Percentiles rank a stretch among this genome's conserved stretches.
These are phyloP conservation scores for Naganishia vaughanmartiniae DNA, from an alignment of 768 basidiomycete genomes.

Conservation along the genomic window DNA sequence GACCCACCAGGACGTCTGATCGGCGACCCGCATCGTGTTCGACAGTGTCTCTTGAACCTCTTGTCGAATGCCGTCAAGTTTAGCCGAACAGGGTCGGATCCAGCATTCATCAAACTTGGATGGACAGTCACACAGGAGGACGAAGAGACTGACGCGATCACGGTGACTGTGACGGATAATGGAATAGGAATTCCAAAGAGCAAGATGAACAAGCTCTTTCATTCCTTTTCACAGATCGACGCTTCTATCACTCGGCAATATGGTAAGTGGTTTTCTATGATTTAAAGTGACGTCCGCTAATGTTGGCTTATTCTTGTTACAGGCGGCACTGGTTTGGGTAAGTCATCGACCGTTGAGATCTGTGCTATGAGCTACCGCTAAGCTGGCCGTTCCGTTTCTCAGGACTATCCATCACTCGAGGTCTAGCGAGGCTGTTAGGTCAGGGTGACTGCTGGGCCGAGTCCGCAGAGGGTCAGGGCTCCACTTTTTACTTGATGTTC, in stretches of 20 bases:
- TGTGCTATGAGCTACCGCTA: too few species aligned
- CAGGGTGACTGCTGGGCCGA: conserved; percentile 38
- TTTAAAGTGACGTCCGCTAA: background rate
- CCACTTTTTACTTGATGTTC: conserved; percentile 42
- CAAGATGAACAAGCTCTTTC: conserved; percentile 44
- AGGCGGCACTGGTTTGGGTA: conserved; percentile 38
- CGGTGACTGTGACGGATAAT: conserved; percentile 39
- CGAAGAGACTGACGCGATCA: conserved; percentile 30
- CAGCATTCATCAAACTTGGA: conserved; percentile 29
- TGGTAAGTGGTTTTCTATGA: conserved; percentile 24
- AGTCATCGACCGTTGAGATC: conserved; percentile 2
- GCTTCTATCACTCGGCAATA: conserved; percentile 40
- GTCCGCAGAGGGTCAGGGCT: conserved; percentile 42
- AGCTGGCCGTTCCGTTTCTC: conserved; percentile 26
- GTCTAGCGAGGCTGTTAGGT: conserved; percentile 40
- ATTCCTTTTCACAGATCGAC: conserved; percentile 45
- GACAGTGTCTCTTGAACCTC: conserved; percentile 41
- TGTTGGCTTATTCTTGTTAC: background rate
- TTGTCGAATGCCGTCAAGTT: conserved; percentile 47
- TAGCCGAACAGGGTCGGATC: conserved; percentile 35
- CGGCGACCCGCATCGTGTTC: conserved; percentile 44
- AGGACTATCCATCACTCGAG: conserved; percentile 40
- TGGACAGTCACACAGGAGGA: conserved; percentile 32
- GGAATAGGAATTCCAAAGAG: conserved; percentile 44
- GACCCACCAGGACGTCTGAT: conserved; percentile 39